phyloP scores from a whole-genome alignment of 257 asterid genomes.

The Gentiana dahurica region DNA sequence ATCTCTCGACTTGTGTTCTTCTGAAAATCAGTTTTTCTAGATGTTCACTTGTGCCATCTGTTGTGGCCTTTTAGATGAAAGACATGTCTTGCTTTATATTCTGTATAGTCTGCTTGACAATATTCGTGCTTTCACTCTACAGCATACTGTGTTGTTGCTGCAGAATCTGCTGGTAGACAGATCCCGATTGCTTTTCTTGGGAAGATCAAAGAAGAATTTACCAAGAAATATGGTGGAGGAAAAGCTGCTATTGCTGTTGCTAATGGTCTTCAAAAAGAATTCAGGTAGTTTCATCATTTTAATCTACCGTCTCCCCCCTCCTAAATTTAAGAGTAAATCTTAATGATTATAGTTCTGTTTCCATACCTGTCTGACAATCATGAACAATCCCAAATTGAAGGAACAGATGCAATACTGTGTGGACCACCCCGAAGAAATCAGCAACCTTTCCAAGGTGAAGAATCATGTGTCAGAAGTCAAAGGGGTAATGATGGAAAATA shows the following conservation, averaged over 20 bases:
- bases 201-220: no score
- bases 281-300: constrained; percentile 38
- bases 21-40: no score
- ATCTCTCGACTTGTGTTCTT: no score
- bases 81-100: no score
- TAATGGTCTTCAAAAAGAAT: constrained; percentile 62
- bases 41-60: no score
- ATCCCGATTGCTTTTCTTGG: no score
- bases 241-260: constrained; percentile 63
- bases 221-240: no score
- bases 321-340: background rate
- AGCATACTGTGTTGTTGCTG: no score
- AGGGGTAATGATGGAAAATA: constrained; percentile 98
- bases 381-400: constrained; percentile 69
- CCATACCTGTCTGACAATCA: background rate
- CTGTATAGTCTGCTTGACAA: no score
- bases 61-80: no score
- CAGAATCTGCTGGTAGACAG: no score
- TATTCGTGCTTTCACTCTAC: no score
- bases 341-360: background rate
- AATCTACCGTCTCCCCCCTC: background rate
- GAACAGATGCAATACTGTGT: constrained; percentile 96
- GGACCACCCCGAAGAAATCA: constrained; percentile 91
- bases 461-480: constrained; percentile 96
- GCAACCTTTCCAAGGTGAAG: constrained; percentile 75